phyloP scores from a whole-genome alignment of 768 basidiomycete genomes.

The Mrakia frigida region DNA sequence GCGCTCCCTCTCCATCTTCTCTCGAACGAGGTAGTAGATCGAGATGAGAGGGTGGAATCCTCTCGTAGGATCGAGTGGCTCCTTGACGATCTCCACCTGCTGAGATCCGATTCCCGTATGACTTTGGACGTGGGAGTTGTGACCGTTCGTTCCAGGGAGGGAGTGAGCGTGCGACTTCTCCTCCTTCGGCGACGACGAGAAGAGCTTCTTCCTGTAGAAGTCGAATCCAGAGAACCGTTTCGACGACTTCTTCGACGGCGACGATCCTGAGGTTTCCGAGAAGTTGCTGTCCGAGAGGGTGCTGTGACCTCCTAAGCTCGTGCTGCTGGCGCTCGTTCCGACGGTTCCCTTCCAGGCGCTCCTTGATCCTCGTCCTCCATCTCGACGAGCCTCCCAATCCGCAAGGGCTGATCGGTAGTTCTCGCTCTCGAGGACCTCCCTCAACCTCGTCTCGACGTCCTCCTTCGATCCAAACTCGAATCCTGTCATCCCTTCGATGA shows the following conservation, averaged over 20 bases:
- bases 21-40: conserved; percentile 91
- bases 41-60: conserved; percentile 94
- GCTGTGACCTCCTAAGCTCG: conserved; percentile 9
- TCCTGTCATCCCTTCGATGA: conserved; percentile 86
- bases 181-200: conserved; percentile 49
- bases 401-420: conserved; percentile 66
- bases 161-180: conserved; percentile 17
- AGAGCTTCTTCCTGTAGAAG: conserved; percentile 85
- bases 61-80: conserved; percentile 67
- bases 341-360: conserved; percentile 15
- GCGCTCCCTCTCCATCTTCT: conserved; percentile 89
- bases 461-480: conserved; percentile 92
- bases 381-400: conserved; percentile 62
- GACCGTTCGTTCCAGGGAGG: conserved; percentile 7
- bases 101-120: conserved; percentile 25
- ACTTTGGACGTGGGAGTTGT: conserved; percentile 17
- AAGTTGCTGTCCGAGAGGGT: conserved; percentile 5
- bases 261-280: not conserved
- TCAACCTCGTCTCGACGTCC: conserved; percentile 71
- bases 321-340: conserved; percentile 10
- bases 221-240: conserved; percentile 93
- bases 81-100: conserved; percentile 46
- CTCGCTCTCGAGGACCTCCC: conserved; percentile 70
- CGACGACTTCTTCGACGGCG: conserved; percentile 51
- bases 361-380: conserved; percentile 21